These are phyloP conservation scores for Populus nigra DNA, from an alignment of 345 rosid genomes.

Conservation along the genomic window DNA sequence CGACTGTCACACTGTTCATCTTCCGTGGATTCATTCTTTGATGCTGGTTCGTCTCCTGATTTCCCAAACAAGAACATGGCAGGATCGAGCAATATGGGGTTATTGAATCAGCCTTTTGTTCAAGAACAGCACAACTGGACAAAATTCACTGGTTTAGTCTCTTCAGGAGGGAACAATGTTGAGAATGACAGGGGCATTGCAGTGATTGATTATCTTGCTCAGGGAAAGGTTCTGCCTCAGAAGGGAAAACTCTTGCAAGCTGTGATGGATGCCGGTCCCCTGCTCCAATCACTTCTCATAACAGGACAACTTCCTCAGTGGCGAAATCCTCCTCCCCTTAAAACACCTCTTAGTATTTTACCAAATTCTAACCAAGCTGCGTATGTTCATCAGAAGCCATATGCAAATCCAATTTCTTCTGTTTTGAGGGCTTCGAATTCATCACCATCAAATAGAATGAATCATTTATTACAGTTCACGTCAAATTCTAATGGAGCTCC, in stretches of 20 bases:
- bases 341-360: constrained; percentile 6
- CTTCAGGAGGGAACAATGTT: not conserved
- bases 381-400: not conserved
- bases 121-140: not conserved
- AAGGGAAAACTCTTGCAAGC: constrained; percentile 44
- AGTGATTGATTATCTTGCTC: constrained; percentile 12
- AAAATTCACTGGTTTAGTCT: not conserved
- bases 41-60: not conserved
- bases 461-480: not conserved
- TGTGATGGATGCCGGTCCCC: constrained; percentile 35
- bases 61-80: constrained; percentile 1
- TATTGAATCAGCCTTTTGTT: not conserved
- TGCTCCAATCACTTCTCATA: constrained; percentile 34
- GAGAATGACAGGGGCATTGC: not conserved
- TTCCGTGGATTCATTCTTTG: not conserved
- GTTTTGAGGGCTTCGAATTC: not conserved
- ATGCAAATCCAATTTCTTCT: not conserved
- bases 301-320: constrained; percentile 41
- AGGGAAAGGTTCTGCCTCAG: constrained; percentile 39
- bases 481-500: not conserved
- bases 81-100: not conserved
- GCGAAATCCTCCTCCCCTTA: constrained; percentile 47
- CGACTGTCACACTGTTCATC: not conserved
- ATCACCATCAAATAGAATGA: not conserved
- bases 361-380: not conserved